These are phyloP conservation scores for Skeletonema grethae DNA, from an alignment of 108 stramenopile species.

Conservation along the genomic window DNA sequence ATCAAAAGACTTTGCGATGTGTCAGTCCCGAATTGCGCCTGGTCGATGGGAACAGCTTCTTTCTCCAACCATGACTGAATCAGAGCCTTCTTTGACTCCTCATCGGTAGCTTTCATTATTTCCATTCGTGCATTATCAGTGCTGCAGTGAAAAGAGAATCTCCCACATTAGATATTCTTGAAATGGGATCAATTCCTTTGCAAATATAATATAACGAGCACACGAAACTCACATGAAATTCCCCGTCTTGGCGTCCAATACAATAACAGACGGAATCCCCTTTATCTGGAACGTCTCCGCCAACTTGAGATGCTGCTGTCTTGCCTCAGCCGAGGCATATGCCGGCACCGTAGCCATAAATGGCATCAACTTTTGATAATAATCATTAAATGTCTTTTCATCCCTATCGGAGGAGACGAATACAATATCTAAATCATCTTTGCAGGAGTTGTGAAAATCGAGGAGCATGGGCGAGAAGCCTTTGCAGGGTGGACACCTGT, in stretches of 20 bases:
- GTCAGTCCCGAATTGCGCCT: conserved; percentile 44
- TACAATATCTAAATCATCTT: conserved; percentile 64
- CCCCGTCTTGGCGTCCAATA: conserved; percentile 74
- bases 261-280: conserved; percentile 73
- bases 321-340: conserved; percentile 43
- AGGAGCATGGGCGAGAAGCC: conserved; percentile 65
- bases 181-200: background rate
- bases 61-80: conserved; percentile 57
- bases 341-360: conserved; percentile 53
- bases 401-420: conserved; percentile 70
- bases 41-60: conserved; percentile 58
- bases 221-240: conserved; percentile 41
- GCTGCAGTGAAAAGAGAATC: background rate
- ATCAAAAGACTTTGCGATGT: conserved; percentile 17
- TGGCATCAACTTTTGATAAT: conserved; percentile 69
- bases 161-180: background rate
- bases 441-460: conserved; percentile 58
- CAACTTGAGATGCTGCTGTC: conserved; percentile 51
- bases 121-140: conserved; percentile 59
- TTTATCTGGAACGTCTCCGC: conserved; percentile 56
- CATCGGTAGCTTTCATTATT: conserved; percentile 40
- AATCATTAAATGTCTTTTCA: conserved; percentile 55
- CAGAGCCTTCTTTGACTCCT: conserved; percentile 41
- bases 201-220: background rate
- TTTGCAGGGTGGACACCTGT: conserved; percentile 63